phyloP scores from a whole-genome alignment of 1,139 yeast species.

The Magnusiomyces ingens region DNA sequence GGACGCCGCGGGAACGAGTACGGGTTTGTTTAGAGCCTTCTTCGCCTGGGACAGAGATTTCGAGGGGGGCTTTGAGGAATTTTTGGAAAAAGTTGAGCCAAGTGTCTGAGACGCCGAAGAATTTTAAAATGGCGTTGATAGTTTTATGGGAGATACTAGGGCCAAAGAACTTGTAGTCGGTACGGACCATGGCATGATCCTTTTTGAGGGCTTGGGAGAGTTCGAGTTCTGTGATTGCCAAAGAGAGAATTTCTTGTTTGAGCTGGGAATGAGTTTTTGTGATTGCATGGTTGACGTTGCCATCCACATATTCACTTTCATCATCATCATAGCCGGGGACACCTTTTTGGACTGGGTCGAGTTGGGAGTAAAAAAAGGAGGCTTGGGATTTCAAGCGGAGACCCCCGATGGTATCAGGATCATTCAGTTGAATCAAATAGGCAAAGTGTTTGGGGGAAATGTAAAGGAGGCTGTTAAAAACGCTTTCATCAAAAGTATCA shows the following conservation, averaged over 20 bases:
- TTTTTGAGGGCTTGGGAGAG: slow-evolving; percentile 13
- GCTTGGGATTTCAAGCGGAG: no score
- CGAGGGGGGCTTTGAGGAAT: slow-evolving; percentile 16
- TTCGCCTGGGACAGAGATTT: slow-evolving; percentile 1
- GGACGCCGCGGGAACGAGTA: slow-evolving; percentile 16
- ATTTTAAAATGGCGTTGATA: slow-evolving; percentile 16
- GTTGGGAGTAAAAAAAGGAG: slow-evolving; percentile 9
- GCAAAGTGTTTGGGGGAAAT: no score
- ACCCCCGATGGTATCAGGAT: no score
- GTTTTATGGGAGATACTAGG: slow-evolving; percentile 18
- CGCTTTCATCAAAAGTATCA: no score
- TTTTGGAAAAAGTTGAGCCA: slow-evolving; percentile 18
- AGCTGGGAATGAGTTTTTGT: background rate
- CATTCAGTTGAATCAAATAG: no score
- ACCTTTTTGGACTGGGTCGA: background rate
- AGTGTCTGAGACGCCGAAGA: slow-evolving; percentile 16
- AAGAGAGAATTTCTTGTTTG: slow-evolving; percentile 13
- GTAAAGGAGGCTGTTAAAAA: no score
- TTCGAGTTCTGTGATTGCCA: slow-evolving; percentile 14
- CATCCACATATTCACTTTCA: background rate
- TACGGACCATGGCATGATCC: slow-evolving; percentile 18
- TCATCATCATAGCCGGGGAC: slow-evolving; percentile 6
- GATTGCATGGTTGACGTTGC: background rate
- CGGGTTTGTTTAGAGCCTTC: background rate
- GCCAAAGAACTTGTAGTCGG: slow-evolving; percentile 21